A percentile compares a stretch with the other conserved stretches of the same genome.
Conservation (phyloP, 441 rosid species). For the Erodium texanum region DNA sequence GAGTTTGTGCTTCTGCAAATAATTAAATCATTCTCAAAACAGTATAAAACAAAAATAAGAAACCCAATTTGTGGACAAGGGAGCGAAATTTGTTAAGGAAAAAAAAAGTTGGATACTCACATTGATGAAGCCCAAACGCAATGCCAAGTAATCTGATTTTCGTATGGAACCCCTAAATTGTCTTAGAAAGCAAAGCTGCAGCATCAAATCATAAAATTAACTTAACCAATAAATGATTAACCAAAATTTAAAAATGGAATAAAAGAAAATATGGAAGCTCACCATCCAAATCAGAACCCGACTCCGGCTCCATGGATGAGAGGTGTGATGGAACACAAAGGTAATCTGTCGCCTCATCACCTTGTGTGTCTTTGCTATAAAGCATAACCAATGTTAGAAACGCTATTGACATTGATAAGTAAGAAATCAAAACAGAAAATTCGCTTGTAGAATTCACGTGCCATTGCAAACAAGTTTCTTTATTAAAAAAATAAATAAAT, state of each 20-base stretch:
- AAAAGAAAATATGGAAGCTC: too few species aligned
- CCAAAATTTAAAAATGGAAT: neutral
- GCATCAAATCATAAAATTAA: slow-evolving; percentile 6
- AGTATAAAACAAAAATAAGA: neutral
- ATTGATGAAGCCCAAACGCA: slow-evolving; percentile 75
- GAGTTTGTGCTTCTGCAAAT: slow-evolving; percentile 74
- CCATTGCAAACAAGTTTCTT: neutral
- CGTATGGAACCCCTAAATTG: slow-evolving; percentile 68
- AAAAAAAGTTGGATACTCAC: slow-evolving; percentile 41
- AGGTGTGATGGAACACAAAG: slow-evolving; percentile 80
- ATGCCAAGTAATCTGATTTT: slow-evolving; percentile 81
- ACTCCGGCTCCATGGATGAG: slow-evolving; percentile 96
- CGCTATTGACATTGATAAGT: neutral
- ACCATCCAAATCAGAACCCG: slow-evolving; percentile 93
- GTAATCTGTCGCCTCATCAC: slow-evolving; percentile 78
- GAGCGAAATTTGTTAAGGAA: too few species aligned
- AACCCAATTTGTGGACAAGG: too few species aligned
- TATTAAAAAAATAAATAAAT: neutral
- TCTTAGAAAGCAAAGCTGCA: slow-evolving; percentile 85
- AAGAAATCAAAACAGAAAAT: neutral
- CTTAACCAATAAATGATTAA: neutral
- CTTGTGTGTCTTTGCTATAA: slow-evolving; percentile 49
- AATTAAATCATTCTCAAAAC: slow-evolving; percentile 11
- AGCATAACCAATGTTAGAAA: slow-evolving; percentile 16
- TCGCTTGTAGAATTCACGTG: neutral